These are phyloP conservation scores for Macrolepiota dolichaula DNA, from an alignment of 768 basidiomycete genomes.

Conservation along the genomic window DNA sequence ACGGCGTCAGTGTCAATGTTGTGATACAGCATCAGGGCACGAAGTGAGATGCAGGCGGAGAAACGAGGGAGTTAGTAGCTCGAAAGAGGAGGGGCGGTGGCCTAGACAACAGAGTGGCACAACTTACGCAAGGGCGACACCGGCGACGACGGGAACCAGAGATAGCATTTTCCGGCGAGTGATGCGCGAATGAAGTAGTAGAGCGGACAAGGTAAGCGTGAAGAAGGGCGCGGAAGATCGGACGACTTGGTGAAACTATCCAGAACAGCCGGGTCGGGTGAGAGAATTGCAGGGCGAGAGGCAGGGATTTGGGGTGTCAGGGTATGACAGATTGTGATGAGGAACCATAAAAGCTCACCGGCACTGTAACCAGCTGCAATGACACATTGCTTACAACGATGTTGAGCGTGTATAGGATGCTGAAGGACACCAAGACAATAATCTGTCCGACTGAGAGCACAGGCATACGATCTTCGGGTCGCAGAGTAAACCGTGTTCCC, in stretches of 20 bases:
- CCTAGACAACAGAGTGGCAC: neutral
- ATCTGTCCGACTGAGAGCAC: constrained; percentile 50
- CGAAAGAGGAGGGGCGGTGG: neutral
- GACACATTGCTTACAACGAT: constrained; percentile 94
- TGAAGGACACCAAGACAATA: constrained; percentile 73
- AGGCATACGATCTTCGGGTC: constrained; percentile 19
- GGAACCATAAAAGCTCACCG: constrained; percentile 48
- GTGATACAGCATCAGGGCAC: neutral
- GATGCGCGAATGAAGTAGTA: constrained; percentile 62
- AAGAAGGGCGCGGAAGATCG: constrained; percentile 92
- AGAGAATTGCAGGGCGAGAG: neutral
- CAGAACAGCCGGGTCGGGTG: neutral
- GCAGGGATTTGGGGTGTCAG: neutral
- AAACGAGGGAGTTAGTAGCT: neutral
- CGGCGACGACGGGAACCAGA: constrained; percentile 80
- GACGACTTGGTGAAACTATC: constrained; percentile 94
- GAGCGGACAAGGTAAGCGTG: constrained; percentile 72
- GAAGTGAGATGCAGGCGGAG: neutral
- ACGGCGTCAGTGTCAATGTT: neutral
- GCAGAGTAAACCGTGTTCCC: constrained; percentile 70
- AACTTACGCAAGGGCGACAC: constrained; percentile 87
- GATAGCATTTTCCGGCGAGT: constrained; percentile 64
- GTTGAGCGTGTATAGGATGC: constrained; percentile 88
- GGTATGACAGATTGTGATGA: neutral
- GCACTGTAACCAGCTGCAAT: constrained; percentile 83